Evolutionary conservation across 192 early-diverging fungal genomes (phyloP).

Genomic region (Umbelopsis isabellina): DNA sequence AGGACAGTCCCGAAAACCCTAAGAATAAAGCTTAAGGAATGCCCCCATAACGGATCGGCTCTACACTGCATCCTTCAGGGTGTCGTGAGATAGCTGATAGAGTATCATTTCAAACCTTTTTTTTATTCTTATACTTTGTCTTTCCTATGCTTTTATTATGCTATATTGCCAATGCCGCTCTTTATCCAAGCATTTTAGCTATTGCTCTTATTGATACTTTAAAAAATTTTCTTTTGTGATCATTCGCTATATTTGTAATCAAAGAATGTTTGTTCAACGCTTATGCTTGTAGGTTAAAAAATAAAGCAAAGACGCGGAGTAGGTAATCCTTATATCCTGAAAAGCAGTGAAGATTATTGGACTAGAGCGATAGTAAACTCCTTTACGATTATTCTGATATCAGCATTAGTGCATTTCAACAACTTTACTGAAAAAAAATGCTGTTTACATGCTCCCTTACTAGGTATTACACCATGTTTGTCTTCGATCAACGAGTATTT

Average conservation of each 20-base stretch:
- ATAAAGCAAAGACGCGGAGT: background rate
- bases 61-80: too few relatives aligned
- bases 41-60: too few relatives aligned
- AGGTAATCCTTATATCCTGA: background rate
- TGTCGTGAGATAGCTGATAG: background rate
- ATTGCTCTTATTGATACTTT: background rate
- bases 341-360: too few relatives aligned
- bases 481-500: too few relatives aligned
- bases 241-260: constrained; percentile 15
- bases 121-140: constrained; percentile 1
- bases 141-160: background rate
- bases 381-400: too few relatives aligned
- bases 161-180: constrained; percentile 19
- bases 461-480: too few relatives aligned
- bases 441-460: too few relatives aligned
- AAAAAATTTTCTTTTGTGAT: constrained; percentile 8
- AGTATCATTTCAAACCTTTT: background rate
- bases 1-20: constrained; percentile 17
- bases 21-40: constrained; percentile 9
- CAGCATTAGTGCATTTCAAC: too few relatives aligned
- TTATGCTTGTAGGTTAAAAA: constrained; percentile 5
- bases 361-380: too few relatives aligned
- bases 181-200: constrained; percentile 9
- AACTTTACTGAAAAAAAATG: too few relatives aligned
- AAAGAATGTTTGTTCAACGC: constrained; percentile 15